Percentiles rank a stretch among this genome's conserved stretches.
phyloP scores from a whole-genome alignment of 2,329 filamentous ascomycete genomes.

The Aspergillus alliaceus region DNA sequence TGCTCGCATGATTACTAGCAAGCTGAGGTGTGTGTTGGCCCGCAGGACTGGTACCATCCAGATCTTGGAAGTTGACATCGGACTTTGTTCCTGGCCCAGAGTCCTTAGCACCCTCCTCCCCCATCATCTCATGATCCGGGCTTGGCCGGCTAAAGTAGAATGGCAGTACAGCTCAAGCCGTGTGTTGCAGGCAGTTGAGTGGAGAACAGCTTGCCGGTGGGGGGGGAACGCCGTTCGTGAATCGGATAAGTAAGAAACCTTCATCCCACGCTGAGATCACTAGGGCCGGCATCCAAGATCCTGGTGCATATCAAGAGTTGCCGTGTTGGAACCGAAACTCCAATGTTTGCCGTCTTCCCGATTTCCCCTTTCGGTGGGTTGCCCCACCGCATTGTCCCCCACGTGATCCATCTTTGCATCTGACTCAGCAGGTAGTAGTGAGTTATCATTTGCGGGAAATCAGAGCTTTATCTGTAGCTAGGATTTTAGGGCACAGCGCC shows the following conservation, averaged over 20 bases:
- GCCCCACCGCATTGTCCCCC: slow-evolving; percentile 9
- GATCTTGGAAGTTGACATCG: slow-evolving; percentile 6
- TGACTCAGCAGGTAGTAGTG: slow-evolving; percentile 14
- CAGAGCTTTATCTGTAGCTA: too few relatives aligned
- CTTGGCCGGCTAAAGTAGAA: slow-evolving; percentile 5
- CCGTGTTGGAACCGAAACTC: slow-evolving; percentile 12
- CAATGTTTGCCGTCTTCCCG: slow-evolving; percentile 23
- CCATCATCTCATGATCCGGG: slow-evolving; percentile 30
- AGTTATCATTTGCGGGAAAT: too few relatives aligned
- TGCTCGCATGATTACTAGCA: slow-evolving; percentile 9
- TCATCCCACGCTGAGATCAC: slow-evolving; percentile 7
- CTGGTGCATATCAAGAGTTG: slow-evolving; percentile 7
- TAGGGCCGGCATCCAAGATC: background rate
- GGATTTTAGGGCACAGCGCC: too few relatives aligned
- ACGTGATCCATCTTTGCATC: slow-evolving; percentile 14
- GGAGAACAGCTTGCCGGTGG: slow-evolving; percentile 16
- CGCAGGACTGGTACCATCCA: slow-evolving; percentile 1
- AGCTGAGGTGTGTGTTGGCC: slow-evolving; percentile 5
- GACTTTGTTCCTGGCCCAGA: slow-evolving; percentile 6
- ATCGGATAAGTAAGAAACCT: slow-evolving; percentile 10
- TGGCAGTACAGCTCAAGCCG: slow-evolving; percentile 13
- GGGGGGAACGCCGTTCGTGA: slow-evolving; percentile 11
- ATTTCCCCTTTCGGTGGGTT: slow-evolving; percentile 19
- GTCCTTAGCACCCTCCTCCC: slow-evolving; percentile 23
- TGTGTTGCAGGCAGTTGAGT: slow-evolving; percentile 5